Conservation (phyloP, 495 filamentous ascomycete species). For the Astrocystis sublimbata region DNA sequence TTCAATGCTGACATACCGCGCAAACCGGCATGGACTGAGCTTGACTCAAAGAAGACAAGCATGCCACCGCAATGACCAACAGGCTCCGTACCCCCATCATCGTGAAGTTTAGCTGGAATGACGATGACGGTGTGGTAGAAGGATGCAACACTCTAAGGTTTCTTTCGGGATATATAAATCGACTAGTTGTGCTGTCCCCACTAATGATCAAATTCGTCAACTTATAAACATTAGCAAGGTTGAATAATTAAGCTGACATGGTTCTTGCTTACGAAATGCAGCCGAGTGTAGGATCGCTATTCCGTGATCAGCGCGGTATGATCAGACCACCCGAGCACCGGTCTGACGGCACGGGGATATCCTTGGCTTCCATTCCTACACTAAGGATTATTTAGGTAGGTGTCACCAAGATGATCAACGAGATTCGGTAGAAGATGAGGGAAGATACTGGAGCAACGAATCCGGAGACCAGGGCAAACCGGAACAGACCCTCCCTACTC, state of each 20-base stretch:
- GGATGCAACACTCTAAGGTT: background rate
- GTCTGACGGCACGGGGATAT: too few species aligned
- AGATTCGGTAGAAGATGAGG: too few species aligned
- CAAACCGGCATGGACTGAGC: background rate
- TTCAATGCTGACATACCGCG: constrained; percentile 2
- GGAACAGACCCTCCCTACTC: too few species aligned
- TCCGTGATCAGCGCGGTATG: background rate
- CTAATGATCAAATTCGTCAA: too few species aligned
- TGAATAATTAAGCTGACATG: background rate
- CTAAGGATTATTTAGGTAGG: too few species aligned
- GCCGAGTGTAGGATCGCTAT: background rate
- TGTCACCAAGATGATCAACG: too few species aligned
- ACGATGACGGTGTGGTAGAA: background rate
- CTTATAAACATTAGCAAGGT: too few species aligned
- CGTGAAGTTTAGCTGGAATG: background rate
- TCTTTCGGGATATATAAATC: background rate
- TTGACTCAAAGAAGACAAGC: background rate
- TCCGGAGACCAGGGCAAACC: too few species aligned
- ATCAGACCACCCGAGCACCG: background rate
- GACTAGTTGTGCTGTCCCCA: background rate
- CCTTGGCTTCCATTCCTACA: background rate
- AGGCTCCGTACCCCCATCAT: constrained; percentile 2
- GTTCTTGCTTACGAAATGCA: background rate
- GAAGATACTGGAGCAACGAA: too few species aligned
- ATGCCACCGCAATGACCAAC: background rate